Evolutionary conservation across 768 basidiomycete species (phyloP).

Genomic region (Tulasnella sp.): DNA sequence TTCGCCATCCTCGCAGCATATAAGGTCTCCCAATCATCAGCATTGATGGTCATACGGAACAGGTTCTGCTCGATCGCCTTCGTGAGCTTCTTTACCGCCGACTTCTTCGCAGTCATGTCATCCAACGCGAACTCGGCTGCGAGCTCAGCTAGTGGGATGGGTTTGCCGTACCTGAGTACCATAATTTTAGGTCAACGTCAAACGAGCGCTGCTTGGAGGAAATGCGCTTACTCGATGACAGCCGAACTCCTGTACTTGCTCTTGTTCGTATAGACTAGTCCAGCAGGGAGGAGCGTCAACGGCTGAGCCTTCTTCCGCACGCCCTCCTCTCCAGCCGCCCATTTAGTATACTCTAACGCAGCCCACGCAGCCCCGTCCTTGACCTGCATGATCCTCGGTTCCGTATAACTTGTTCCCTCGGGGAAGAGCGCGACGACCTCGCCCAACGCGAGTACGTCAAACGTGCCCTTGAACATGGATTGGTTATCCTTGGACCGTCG

Average conservation of each 20-base stretch:
- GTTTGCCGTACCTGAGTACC: constrained; percentile 58
- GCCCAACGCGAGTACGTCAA: constrained; percentile 71
- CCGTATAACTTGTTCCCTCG: constrained; percentile 75
- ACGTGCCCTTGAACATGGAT: constrained; percentile 76
- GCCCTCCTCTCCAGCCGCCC: constrained; percentile 49
- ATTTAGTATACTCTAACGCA: constrained; percentile 83
- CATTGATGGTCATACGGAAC: constrained; percentile 73
- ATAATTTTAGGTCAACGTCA: background rate
- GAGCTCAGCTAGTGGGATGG: constrained; percentile 67
- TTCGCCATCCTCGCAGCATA: constrained; percentile 87
- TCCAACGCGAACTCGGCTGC: constrained; percentile 65
- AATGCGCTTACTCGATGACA: constrained; percentile 36
- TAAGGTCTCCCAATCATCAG: constrained; percentile 90
- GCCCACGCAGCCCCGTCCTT: constrained; percentile 91
- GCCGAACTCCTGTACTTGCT: constrained; percentile 88
- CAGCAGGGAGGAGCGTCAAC: constrained; percentile 65
- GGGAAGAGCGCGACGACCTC: constrained; percentile 88
- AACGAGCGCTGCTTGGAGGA: constrained; percentile 18
- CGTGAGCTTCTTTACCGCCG: constrained; percentile 81
- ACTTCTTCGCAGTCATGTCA: constrained; percentile 55
- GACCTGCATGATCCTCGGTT: constrained; percentile 80
- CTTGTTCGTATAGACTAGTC: constrained; percentile 93
- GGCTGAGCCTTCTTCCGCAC: constrained; percentile 30
- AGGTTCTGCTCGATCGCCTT: constrained; percentile 60
- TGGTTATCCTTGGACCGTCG: constrained; percentile 89